These are phyloP conservation scores for Debaryomycetaceae sp. DNA, from an alignment of 1,139 yeast genomes.

Conservation along the genomic window DNA sequence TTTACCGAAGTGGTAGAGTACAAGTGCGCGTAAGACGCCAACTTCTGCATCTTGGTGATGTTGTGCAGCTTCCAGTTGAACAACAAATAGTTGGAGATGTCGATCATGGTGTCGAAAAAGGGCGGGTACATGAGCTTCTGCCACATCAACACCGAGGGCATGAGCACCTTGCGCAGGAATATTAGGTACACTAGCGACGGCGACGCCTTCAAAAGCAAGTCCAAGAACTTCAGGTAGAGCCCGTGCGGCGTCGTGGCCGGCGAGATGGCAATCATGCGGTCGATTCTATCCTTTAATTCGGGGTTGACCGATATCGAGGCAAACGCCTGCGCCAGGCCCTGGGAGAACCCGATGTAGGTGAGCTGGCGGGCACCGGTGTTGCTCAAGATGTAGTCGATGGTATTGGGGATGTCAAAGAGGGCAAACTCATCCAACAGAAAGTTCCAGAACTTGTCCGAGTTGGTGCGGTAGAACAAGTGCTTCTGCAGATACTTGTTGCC, in stretches of 20 bases:
- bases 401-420: slow-evolving; percentile 42
- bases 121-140: slow-evolving; percentile 79
- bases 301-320: slow-evolving; percentile 75
- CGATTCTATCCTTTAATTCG: slow-evolving; percentile 62
- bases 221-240: slow-evolving; percentile 68
- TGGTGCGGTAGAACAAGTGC: slow-evolving; percentile 36
- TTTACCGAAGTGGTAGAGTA: slow-evolving; percentile 91
- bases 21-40: slow-evolving; percentile 74
- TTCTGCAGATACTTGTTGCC: slow-evolving; percentile 80
- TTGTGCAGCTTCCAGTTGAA: slow-evolving; percentile 78
- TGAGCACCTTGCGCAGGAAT: slow-evolving; percentile 68
- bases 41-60: slow-evolving; percentile 67
- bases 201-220: slow-evolving; percentile 70
- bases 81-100: slow-evolving; percentile 57
- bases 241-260: slow-evolving; percentile 96
- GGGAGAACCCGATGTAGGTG: slow-evolving; percentile 80
- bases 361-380: slow-evolving; percentile 30
- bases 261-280: slow-evolving; percentile 72
- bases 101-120: slow-evolving; percentile 69
- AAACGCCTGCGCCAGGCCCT: slow-evolving; percentile 89
- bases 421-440: slow-evolving; percentile 47
- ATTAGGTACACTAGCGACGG: slow-evolving; percentile 71
- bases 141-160: slow-evolving; percentile 84
- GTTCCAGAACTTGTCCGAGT: slow-evolving; percentile 37
- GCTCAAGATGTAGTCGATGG: slow-evolving; percentile 34